Evolutionary conservation across 78 protist species (phyloP).

Genomic region (Polysphondylium violaceum): DNA sequence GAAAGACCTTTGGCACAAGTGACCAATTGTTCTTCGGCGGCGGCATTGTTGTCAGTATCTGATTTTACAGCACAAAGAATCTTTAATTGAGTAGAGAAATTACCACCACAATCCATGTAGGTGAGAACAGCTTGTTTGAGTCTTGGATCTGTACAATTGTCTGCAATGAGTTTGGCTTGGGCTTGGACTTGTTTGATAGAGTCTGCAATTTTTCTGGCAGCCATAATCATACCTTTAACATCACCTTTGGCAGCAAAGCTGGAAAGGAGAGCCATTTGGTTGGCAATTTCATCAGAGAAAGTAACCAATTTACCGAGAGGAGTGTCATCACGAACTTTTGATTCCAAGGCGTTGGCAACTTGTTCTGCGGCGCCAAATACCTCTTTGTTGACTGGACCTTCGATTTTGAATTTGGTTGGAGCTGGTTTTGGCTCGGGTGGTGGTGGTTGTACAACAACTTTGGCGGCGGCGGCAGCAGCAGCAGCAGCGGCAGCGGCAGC

Average conservation of each 20-base stretch:
- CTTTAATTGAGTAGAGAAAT: slow-evolving; percentile 63
- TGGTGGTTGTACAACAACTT: not conserved
- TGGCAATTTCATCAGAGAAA: slow-evolving; percentile 64
- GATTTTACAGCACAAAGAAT: slow-evolving; percentile 71
- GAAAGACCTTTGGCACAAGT: slow-evolving; percentile 77
- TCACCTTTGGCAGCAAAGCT: slow-evolving; percentile 70
- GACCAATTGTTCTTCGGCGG: slow-evolving; percentile 74
- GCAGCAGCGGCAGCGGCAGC: slow-evolving; percentile 2
- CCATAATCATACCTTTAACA: slow-evolving; percentile 75
- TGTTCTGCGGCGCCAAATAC: slow-evolving; percentile 66
- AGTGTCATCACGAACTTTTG: slow-evolving; percentile 68
- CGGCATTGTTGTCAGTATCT: slow-evolving; percentile 20
- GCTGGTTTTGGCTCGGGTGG: slow-evolving; percentile 19
- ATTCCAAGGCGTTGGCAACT: slow-evolving; percentile 45
- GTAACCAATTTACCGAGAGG: slow-evolving; percentile 63
- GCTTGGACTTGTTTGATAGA: slow-evolving; percentile 40
- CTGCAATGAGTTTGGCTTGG: slow-evolving; percentile 58
- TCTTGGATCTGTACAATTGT: slow-evolving; percentile 59
- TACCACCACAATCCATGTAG: slow-evolving; percentile 79
- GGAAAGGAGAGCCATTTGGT: slow-evolving; percentile 51
- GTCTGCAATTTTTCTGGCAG: slow-evolving; percentile 75
- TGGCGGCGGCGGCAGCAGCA: not conserved
- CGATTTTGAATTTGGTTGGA: slow-evolving; percentile 46
- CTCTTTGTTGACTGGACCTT: slow-evolving; percentile 78
- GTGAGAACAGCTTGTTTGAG: slow-evolving; percentile 57